Base-by-base conservation (phyloP, 768 basidiomycete species). In the Cystobasidium tubakii region DNA sequence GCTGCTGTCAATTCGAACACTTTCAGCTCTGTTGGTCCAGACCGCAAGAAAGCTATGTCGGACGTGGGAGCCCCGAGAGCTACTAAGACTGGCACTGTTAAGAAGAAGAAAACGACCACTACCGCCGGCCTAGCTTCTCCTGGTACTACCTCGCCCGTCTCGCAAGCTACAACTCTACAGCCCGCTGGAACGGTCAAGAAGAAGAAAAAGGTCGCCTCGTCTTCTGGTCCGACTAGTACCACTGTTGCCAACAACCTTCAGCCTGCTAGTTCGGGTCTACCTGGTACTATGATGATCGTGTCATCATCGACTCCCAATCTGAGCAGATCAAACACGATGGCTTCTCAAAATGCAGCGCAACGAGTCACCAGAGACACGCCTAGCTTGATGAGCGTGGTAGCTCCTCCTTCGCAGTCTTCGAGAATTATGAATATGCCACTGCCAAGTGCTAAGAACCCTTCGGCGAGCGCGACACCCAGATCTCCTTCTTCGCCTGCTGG, bases 401-500 rank as follows among this genome's bases (percentile, higher is more conserved):
- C 69, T 33, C 69, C 69, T 12, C 50, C 50, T 29, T 55, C 69
- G n/a, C 69, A 71, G 29, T 57, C 69, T 36, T 21, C 50, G 1
- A 7, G 25, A 6, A 27, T 71, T 21, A 60, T 36, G 50, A 55
- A 55, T 54, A 71, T 71, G 69, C 69, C 29, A 19, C 13, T 71
- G 54, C 69, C 69, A 7, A 57, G 54, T 25, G 69, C 69, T 15
- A 71, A 71, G 54, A 71, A 71, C 27, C 69, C 69, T 12, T 57
- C 54, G 13, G 50, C 29, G 15, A 55, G 69, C 27, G 31, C 44
- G 6, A 29, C n/a, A 1, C 33, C 27, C 27, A 36, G 4, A 46
- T 29, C 63, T 27, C 10, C 69, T 23, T 25, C 39, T 44, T 44
- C 69, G n/a, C 54, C 69, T 15, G 13, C 21, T 36, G 33, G 33